phyloP scores from a whole-genome alignment of 2,329 filamentous ascomycete genomes.

The Sporothrix variecibatus region DNA sequence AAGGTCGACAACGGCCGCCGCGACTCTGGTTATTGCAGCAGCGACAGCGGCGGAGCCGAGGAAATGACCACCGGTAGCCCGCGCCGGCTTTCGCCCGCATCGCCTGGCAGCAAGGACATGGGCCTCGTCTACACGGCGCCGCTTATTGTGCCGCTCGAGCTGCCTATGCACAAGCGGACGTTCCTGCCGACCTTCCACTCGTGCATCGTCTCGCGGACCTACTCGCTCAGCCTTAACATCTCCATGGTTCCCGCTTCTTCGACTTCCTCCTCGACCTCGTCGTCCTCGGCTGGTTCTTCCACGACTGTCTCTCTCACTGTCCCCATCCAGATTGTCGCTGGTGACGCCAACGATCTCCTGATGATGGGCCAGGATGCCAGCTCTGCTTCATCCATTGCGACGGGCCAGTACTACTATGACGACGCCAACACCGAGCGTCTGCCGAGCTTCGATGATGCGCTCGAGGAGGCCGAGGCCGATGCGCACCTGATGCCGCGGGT shows the following conservation, averaged over 20 bases:
- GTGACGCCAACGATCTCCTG: background rate
- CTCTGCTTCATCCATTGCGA: background rate
- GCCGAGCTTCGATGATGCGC: slow-evolving; percentile 54
- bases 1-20: slow-evolving; percentile 42
- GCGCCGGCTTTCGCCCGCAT: background rate
- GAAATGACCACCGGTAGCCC: background rate
- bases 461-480: slow-evolving; percentile 50
- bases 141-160: slow-evolving; percentile 50
- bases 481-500: slow-evolving; percentile 46
- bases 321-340: slow-evolving; percentile 28
- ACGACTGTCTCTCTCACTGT: slow-evolving; percentile 25
- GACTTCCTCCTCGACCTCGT: slow-evolving; percentile 41
- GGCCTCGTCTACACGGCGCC: slow-evolving; percentile 45
- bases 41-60: slow-evolving; percentile 27
- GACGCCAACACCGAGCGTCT: slow-evolving; percentile 38
- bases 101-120: slow-evolving; percentile 21
- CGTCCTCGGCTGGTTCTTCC: background rate
- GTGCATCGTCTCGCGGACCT: slow-evolving; percentile 58
- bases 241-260: slow-evolving; percentile 39
- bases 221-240: slow-evolving; percentile 52
- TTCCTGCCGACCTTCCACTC: slow-evolving; percentile 61
- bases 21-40: slow-evolving; percentile 57
- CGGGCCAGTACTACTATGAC: background rate
- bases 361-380: background rate
- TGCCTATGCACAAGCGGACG: slow-evolving; percentile 51